A percentile compares a stretch with the other conserved stretches of the same genome.
phyloP scores from a whole-genome alignment of 306 rosid species.

The Echinosophora koreensis region DNA sequence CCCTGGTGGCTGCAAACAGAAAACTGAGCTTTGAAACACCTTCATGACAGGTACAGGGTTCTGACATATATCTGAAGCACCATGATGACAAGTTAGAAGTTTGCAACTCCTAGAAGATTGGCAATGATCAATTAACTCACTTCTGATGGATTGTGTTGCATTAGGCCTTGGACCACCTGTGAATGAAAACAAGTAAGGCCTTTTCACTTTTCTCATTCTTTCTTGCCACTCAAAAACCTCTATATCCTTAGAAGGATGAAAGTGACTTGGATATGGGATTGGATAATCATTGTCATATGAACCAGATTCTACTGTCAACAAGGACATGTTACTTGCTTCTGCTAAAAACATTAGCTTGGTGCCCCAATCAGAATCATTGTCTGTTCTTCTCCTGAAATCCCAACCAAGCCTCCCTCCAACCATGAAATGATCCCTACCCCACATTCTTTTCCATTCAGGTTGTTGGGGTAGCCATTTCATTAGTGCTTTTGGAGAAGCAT shows the following conservation, averaged over 20 bases:
- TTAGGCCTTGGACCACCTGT: conserved; percentile 62
- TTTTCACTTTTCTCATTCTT: conserved; percentile 50
- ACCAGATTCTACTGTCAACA: conserved; percentile 58
- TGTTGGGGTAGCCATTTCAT: conserved; percentile 52
- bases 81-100: conserved; percentile 43
- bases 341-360: conserved; percentile 66
- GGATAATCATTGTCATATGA: conserved; percentile 56
- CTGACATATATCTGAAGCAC: conserved; percentile 27
- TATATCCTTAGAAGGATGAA: conserved; percentile 55
- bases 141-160: conserved; percentile 24
- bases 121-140: conserved; percentile 55
- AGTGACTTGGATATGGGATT: conserved; percentile 68
- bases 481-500: conserved; percentile 53
- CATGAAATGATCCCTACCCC: conserved; percentile 71
- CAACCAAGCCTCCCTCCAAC: conserved; percentile 63
- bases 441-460: conserved; percentile 63
- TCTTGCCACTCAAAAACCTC: conserved; percentile 59
- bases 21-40: conserved; percentile 58
- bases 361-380: conserved; percentile 60
- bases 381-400: conserved; percentile 62
- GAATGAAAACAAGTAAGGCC: conserved; percentile 62
- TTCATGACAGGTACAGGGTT: conserved; percentile 46
- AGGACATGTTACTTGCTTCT: conserved; percentile 57
- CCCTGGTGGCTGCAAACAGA: conserved; percentile 68
- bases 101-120: conserved; percentile 50